phyloP scores from a whole-genome alignment of 371 early-diverging fungal genomes.

The Rhizomucor miehei region DNA sequence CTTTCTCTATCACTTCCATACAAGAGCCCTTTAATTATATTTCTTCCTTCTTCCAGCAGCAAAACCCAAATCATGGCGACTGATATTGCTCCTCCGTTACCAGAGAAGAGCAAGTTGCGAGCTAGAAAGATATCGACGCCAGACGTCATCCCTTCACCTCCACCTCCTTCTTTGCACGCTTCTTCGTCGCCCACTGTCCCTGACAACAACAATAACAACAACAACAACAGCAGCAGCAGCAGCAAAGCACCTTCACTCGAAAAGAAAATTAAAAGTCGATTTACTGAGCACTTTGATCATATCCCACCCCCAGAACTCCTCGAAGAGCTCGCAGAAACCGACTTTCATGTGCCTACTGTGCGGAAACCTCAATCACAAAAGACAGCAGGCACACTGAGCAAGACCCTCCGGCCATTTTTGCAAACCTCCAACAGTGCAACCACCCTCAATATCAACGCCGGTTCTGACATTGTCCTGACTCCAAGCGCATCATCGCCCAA shows the following conservation, averaged over 20 bases:
- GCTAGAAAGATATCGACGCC: too few relatives aligned
- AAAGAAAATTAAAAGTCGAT: conserved; percentile 15
- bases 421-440: conserved; percentile 4
- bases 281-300: conserved; percentile 34
- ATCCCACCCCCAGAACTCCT: conserved; percentile 17
- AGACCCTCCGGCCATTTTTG: conserved; percentile 9
- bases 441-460: conserved; percentile 6
- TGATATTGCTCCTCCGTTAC: conserved; percentile 15
- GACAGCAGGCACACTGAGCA: background rate
- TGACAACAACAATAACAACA: conserved; percentile 2
- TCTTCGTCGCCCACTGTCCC: background rate
- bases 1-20: too few relatives aligned
- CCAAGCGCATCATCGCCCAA: conserved; percentile 5
- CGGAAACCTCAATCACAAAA: conserved; percentile 5
- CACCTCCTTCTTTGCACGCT: background rate
- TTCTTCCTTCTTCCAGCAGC: conserved; percentile 3
- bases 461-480: background rate
- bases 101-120: conserved; percentile 35
- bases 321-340: conserved; percentile 9
- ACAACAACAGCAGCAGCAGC: background rate
- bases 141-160: background rate
- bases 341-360: conserved; percentile 6
- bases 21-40: background rate
- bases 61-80: background rate
- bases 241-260: too few relatives aligned